Conservation (phyloP, 805 yeast species). For the Candida qinlingensis region DNA sequence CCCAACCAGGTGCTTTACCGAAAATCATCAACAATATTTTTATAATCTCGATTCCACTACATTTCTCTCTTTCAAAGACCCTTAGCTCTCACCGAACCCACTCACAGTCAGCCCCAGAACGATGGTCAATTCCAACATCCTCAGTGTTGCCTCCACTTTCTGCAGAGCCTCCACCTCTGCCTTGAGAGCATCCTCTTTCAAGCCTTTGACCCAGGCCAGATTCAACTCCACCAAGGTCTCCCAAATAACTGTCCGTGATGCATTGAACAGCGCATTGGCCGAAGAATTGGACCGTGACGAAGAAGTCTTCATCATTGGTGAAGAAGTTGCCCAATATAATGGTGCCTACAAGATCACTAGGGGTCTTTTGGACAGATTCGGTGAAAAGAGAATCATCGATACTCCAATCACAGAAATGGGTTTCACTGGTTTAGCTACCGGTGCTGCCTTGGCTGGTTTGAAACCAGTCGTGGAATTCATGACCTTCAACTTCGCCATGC, state of each 20-base stretch:
- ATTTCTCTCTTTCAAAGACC: neutral
- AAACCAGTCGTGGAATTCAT: conserved; percentile 97
- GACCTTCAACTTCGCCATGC: conserved; percentile 99
- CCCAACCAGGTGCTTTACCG: too few species aligned
- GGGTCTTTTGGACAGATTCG: conserved; percentile 84
- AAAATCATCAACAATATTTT: neutral
- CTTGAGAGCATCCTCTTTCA: neutral
- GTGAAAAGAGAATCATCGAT: conserved; percentile 68
- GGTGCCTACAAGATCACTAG: conserved; percentile 98
- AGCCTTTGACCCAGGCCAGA: conserved; percentile 11
- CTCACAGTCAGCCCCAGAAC: neutral
- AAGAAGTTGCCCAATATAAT: conserved; percentile 98
- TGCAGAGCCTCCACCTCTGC: conserved; percentile 5
- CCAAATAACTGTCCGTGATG: conserved; percentile 90
- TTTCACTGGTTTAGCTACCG: conserved; percentile 92
- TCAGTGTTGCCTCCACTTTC: conserved; percentile 4
- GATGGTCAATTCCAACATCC: conserved; percentile 2
- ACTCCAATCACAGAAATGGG: conserved; percentile 99
- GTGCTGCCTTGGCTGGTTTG: conserved; percentile 71
- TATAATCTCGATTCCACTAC: neutral
- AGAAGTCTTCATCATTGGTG: conserved; percentile 93
- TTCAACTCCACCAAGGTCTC: conserved; percentile 23
- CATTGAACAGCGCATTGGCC: conserved; percentile 88
- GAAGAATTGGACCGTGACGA: conserved; percentile 97
- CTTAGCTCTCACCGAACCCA: neutral